These are phyloP conservation scores for Backusella tuberculispora DNA, from an alignment of 192 early-diverging fungal species.

Conservation along the genomic window DNA sequence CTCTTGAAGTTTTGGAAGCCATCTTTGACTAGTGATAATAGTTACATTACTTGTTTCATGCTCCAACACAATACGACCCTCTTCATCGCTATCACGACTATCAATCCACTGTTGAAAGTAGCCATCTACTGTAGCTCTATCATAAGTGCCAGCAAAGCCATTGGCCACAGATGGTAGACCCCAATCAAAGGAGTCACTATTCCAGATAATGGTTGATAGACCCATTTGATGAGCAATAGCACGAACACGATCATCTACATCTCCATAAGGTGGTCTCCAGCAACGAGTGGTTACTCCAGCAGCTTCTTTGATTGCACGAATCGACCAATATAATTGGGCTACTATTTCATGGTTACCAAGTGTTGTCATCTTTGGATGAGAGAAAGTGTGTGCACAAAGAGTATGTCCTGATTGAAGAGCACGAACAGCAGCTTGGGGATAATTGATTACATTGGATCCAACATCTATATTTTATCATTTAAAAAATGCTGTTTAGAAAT, in stretches of 20 bases:
- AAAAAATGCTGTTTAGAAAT: background rate
- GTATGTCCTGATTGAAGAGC: constrained; percentile 55
- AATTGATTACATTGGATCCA: constrained; percentile 44
- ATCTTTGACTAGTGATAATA: constrained; percentile 39
- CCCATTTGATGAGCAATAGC: constrained; percentile 62
- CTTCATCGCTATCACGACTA: constrained; percentile 14
- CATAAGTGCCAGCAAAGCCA: constrained; percentile 15
- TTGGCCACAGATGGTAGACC: constrained; percentile 36
- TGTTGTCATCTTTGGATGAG: constrained; percentile 55
- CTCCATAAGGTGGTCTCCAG: constrained; percentile 73
- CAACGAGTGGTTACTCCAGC: constrained; percentile 49
- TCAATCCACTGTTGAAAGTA: constrained; percentile 34
- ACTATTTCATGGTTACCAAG: constrained; percentile 50
- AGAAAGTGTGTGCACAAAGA: constrained; percentile 61
- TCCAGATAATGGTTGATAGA: constrained; percentile 33
- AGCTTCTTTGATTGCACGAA: constrained; percentile 49
- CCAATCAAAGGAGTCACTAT: constrained; percentile 47
- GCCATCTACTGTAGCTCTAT: constrained; percentile 21
- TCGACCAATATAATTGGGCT: constrained; percentile 51
- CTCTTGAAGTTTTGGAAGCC: constrained; percentile 45
- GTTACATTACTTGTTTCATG: constrained; percentile 49
- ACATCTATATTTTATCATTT: constrained; percentile 32
- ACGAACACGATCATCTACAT: constrained; percentile 75
- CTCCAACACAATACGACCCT: constrained; percentile 48
- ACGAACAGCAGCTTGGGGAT: constrained; percentile 39